Base-by-base conservation (phyloP, 2,329 filamentous ascomycete genomes). In the Zymoseptoria brevis region DNA sequence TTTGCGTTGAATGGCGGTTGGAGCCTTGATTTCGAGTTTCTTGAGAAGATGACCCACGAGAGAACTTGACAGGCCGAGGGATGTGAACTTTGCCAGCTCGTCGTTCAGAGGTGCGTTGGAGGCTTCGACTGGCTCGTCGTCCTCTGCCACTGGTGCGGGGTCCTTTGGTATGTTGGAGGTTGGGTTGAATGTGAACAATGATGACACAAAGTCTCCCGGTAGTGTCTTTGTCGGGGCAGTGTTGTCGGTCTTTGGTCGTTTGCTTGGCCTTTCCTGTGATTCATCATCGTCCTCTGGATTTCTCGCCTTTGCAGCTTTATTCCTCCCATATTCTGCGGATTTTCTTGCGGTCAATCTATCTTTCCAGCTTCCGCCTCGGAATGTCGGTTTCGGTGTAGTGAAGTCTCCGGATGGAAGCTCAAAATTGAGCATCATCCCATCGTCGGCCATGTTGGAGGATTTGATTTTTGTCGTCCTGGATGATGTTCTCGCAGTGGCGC, bases 361-460 rank as follows among this genome's bases (percentile, higher is more conserved):
- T 71, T 89, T 88, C 94, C 94, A 99, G 68, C 85, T 84, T n/a
- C 94, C 94, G 66, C 94, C 94, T 72, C 88, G 94, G 74, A 95
- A 89, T 57, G 78, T 81, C 66, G 80, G 80, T 81, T 82, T 79
- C 11, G 87, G 82, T 65, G 81, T 79, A 81, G 82, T 78, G 19
- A 88, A 83, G 19, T 79, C 82, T 61, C 89, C 85, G 26, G 84
- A 82, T 2, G 70, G 67, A 59, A 96, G 79, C 68, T 90, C 86
- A 73, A 97, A 96, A 69, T 97, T 97, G 72, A 97, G 80, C 59
- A 96, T 83, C 84, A 99, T 88, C 67, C 91, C 91, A 85, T 96
- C 89, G 79, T 97, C 92, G 55, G 89, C 89, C 92, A 97, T 96
- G 6, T 0, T 21, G 48, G 11, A 24, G 9, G 49, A 22, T 52